Base-by-base conservation (phyloP, 2,329 filamentous ascomycete genomes). In the Epichloe gansuensis region DNA sequence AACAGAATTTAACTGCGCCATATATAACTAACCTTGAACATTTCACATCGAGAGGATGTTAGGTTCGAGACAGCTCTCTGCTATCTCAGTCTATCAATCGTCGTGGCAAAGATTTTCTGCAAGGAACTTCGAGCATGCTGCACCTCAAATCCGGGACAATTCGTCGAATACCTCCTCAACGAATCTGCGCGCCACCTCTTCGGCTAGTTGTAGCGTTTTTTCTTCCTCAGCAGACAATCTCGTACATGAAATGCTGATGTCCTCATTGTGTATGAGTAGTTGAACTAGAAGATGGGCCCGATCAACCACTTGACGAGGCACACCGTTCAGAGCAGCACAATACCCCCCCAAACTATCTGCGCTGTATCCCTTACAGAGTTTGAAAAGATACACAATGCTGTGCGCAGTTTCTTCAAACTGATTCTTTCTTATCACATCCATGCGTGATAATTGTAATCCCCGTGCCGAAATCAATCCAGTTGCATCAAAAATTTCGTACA, bases 301-400 rank as follows among this genome's bases (percentile, higher is more conserved):
- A 15, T 84, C 71, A 6, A 96, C 77, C 9, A 97, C 78, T 5
- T 76, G 74, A 17, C 69, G 62, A 34, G 88, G 83, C 13, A 98
- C 81, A 1, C 90, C 90, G 60, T 95, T 96, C 66, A 95, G 78
- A 3, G 82, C 82, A 31, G 93, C 93, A 63, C 93, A 97, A 66
- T 79, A 77, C 31, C 83, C 87, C 17, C 0, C 93, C 93, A 61
- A 95, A 94, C 89, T 96, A 13, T 86, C 85, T 7, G 73, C 80
- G 59, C 84, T 91, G 52, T 83, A 76, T 0, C 90, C 90, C 2
- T 72, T 59, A 4, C 68, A 61, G n/a, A 85, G 68, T 31, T 81
- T 84, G 66, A 91, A 95, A 1, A 95, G 75, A 60, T 86, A 89
- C 0, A 78, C 82, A 34, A 89, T 74, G 57, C 87, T 81, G 1